Evolutionary conservation across 78 protist genomes (phyloP), one percentile per base, ranked within the genome.

Genomic region (Dictyostelium capitatum): DNA sequence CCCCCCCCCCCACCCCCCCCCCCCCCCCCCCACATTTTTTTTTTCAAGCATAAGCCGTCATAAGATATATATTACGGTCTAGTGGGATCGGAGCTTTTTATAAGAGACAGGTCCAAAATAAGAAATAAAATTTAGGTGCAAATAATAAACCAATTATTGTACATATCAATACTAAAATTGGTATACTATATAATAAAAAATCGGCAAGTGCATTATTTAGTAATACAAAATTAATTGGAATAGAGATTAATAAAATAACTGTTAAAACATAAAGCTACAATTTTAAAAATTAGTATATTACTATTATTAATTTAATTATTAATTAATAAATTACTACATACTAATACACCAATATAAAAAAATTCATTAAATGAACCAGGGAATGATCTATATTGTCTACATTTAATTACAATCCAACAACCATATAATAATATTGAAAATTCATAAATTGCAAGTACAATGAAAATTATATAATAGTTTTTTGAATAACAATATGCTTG

Each of bases 351-450:
- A 47, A 85, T 85, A 75, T 85, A 85, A 41, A 72, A 23, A 4
- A 54, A 64, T 75, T 85, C 92, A 62, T 85, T 85, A 75, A 85
- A 85, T n/a, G 92, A 73, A 43, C 92, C 92, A 46, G 92, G 92
- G 12, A 85, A 78, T 10, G 72, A 73, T 75, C 83, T 85, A 48
- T 54, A 85, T 47, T 75, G 57, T 43, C 83, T 47, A 59, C 92
- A 85, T 25, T 73, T 79, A 11, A 85, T 79, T 15, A 85, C 92
- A 0, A 85, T 17, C 50, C 65, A 85, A 75, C 92, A 85, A 75
- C 92, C 92, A 85, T 73, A 75, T 48, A 85, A 48, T 15, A 85
- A 43, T 9, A 83, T 69, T 14, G 79, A 51, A 9, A 72, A 28
- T 59, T 74, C 57, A 30, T 85, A 85, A 19, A 85, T 0, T 1